Conservation (phyloP, 257 asterid species). For the Jaltomata sinuosa region DNA sequence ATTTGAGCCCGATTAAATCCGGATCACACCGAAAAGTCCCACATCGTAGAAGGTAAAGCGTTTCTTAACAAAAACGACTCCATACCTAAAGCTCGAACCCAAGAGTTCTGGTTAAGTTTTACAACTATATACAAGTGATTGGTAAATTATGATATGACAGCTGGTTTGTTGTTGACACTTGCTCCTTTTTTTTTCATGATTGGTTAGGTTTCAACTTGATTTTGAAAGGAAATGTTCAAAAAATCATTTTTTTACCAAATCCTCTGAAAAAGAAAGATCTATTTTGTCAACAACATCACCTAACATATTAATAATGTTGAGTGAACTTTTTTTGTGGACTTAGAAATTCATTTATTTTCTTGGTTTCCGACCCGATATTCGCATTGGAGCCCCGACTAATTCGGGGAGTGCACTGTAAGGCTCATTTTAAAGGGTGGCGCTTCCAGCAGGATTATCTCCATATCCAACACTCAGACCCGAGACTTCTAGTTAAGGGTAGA, state of each 20-base stretch:
- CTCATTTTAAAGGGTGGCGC: too few species aligned
- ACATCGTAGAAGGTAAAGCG: rapidly evolving
- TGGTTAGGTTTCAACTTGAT: conserved; percentile 23
- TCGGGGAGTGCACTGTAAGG: too few species aligned
- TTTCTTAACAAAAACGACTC: background rate
- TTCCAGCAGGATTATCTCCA: too few species aligned
- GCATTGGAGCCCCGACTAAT: too few species aligned
- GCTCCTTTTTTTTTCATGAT: conserved; percentile 9
- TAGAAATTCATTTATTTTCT: background rate
- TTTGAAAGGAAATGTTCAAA: conserved; percentile 7
- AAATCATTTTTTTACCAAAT: conserved; percentile 15
- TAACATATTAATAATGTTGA: background rate
- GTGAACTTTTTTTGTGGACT: background rate
- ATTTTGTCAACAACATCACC: background rate
- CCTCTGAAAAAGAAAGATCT: conserved; percentile 1
- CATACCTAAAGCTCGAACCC: too few species aligned
- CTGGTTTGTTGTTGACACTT: conserved; percentile 18
- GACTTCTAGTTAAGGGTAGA: too few species aligned
- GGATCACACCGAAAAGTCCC: background rate
- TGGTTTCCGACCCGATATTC: too few species aligned
- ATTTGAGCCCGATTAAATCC: background rate
- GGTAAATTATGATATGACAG: conserved; percentile 1
- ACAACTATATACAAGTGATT: background rate
- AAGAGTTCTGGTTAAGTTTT: rapidly evolving
- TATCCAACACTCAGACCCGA: too few species aligned